Evolutionary conservation across 2,329 filamentous ascomycete genomes (phyloP), one percentile per base, ranked within the genome.

Genomic region (Talaromyces islandicus): DNA sequence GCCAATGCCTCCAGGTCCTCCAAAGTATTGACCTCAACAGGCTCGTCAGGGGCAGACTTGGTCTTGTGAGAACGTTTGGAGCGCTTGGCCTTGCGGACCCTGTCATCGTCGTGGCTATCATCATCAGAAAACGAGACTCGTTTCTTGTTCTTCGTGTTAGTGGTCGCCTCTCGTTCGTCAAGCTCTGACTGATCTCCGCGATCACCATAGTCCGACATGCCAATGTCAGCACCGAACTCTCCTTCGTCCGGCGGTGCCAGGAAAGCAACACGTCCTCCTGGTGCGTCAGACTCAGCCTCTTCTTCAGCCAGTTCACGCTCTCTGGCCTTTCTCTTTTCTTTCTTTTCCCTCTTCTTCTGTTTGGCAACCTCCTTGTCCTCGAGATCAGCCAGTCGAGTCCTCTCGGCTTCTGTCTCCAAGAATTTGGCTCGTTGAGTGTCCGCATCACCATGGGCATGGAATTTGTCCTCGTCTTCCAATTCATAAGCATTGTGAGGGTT

Each of bases 401-500:
- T 84, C 67, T 84, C 83, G 11, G 84, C 79, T 73, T 97, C 93
- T 62, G 82, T 82, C 54, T 89, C 87, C 72, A 97, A 79, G 78
- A 96, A 99, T 65, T 83, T 84, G 67, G 83, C 81, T 53, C 91
- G 83, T 74, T 95, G 91, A 54, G 84, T 84, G 65, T 92, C 89
- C 2, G 90, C 89, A 25, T 87, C 80, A 38, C 93, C 94, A 58
- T 87, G 84, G 43, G 84, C 82, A 64, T 80, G 81, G 82, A 97
- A 99, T 65, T 87, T 85, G 0, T 88, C 86, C 75, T 97, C 91
- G 73, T 90, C 85, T 71, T 93, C 88, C 66, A 99, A 86, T 73
- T 96, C 90, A 78, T 97, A 97, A 14, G 95, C 74, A 64, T 90
- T 85, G 73, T 94, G 92, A 3, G 92, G 82, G 63, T 89, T 87